phyloP scores from a whole-genome alignment of 495 filamentous ascomycete species.

The Podospora didyma region DNA sequence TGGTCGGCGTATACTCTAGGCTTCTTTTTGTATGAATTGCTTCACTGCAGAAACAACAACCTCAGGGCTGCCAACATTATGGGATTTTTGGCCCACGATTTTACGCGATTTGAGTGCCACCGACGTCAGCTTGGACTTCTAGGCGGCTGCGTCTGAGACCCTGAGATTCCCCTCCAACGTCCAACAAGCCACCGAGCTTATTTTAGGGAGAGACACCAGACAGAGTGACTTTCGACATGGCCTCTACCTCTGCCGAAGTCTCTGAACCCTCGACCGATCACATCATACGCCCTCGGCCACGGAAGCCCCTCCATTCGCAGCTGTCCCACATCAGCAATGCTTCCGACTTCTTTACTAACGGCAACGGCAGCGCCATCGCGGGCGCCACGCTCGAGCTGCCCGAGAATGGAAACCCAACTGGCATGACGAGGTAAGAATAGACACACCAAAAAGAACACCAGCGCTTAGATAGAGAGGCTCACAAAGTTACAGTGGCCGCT shows the following conservation, averaged over 20 bases:
- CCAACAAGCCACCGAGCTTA: background rate
- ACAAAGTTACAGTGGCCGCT: slow-evolving; percentile 59
- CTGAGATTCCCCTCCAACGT: too few relatives aligned
- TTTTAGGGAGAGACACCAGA: background rate
- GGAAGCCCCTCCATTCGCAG: slow-evolving; percentile 41
- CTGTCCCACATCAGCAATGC: slow-evolving; percentile 31
- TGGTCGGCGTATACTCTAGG: too few relatives aligned
- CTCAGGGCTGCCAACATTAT: too few relatives aligned
- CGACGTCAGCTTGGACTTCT: too few relatives aligned
- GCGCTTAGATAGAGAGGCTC: slow-evolving; percentile 6
- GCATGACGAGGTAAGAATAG: slow-evolving; percentile 33
- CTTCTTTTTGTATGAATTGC: too few relatives aligned
- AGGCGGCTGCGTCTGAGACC: too few relatives aligned
- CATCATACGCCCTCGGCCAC: slow-evolving; percentile 39
- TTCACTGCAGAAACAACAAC: too few relatives aligned
- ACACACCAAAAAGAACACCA: too few relatives aligned
- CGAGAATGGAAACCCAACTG: slow-evolving; percentile 27
- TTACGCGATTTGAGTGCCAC: too few relatives aligned
- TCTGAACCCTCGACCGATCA: slow-evolving; percentile 25
- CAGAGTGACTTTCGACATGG: background rate
- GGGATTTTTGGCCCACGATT: too few relatives aligned
- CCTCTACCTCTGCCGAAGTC: slow-evolving; percentile 26
- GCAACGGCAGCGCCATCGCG: background rate
- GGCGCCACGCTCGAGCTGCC: slow-evolving; percentile 24
- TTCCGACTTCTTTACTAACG: slow-evolving; percentile 24